These are phyloP conservation scores for Colletotrichum brevisporum DNA, from an alignment of 2,329 filamentous ascomycete species.

Conservation along the genomic window DNA sequence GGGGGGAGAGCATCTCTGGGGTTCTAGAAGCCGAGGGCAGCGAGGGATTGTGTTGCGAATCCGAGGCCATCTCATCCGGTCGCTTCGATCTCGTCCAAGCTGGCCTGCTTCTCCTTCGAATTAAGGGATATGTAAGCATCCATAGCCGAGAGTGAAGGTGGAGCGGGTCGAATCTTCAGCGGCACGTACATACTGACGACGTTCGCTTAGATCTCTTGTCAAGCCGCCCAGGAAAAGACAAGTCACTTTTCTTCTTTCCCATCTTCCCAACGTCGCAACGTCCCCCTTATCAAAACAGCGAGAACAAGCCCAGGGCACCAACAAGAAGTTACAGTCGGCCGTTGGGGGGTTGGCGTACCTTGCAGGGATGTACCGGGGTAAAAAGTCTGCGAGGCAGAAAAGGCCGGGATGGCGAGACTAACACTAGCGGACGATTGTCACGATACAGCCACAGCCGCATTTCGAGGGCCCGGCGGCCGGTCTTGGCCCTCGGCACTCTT, in stretches of 20 bases:
- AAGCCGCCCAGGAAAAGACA: not conserved
- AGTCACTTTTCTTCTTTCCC: slow-evolving; percentile 1
- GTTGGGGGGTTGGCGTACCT: slow-evolving; percentile 1
- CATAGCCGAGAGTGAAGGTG: not conserved
- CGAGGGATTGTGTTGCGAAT: not conserved
- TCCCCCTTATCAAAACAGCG: not conserved
- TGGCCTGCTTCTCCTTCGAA: too few relatives aligned
- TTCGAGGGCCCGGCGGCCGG: slow-evolving; percentile 5
- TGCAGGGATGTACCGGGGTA: slow-evolving; percentile 2
- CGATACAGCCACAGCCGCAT: slow-evolving; percentile 30
- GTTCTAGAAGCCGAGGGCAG: slow-evolving; percentile 20
- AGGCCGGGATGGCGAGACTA: slow-evolving; percentile 19
- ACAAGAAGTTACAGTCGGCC: not conserved
- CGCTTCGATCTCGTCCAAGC: not conserved
- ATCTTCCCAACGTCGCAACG: too few relatives aligned
- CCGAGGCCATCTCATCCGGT: not conserved
- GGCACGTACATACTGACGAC: not conserved
- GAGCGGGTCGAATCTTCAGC: slow-evolving; percentile 10
- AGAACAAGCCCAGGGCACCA: not conserved
- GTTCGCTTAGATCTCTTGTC: slow-evolving; percentile 14
- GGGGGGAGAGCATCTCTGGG: not conserved
- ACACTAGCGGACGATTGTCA: slow-evolving; percentile 4
- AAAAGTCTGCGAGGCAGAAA: slow-evolving; percentile 7
- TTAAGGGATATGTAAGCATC: not conserved
- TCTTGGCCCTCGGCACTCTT: slow-evolving; percentile 5